A percentile compares a stretch with the other conserved stretches of the same genome.
These are phyloP conservation scores for Ascocoryne sarcoides DNA, from an alignment of 2,329 filamentous ascomycete genomes.

Conservation along the genomic window DNA sequence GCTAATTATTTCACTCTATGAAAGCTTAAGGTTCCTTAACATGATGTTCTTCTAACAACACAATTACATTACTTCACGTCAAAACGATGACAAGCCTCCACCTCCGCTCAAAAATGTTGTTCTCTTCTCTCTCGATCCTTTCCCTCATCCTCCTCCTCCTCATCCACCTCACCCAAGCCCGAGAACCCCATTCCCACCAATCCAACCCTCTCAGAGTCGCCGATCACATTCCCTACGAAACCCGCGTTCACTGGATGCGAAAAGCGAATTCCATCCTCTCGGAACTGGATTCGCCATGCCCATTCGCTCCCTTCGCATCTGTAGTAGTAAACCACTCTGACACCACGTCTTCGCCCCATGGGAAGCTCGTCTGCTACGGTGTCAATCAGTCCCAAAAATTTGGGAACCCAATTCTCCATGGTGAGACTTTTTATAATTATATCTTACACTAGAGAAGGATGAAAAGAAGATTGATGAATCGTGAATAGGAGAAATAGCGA, in stretches of 20 bases:
- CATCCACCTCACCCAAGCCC: slow-evolving; percentile 18
- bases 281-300: slow-evolving; percentile 38
- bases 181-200: not conserved
- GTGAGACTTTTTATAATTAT: no score
- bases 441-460: not conserved
- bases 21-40: no score
- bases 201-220: not conserved
- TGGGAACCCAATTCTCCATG: slow-evolving; percentile 46
- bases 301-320: slow-evolving; percentile 43
- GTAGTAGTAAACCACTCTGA: slow-evolving; percentile 47
- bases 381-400: slow-evolving; percentile 36
- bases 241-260: slow-evolving; percentile 44
- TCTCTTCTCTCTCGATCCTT: slow-evolving; percentile 19
- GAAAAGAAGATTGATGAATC: not conserved
- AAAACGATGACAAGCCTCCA: no score
- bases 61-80: no score
- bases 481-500: slow-evolving; percentile 40
- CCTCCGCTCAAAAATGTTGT: no score
- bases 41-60: no score
- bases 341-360: slow-evolving; percentile 27
- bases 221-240: slow-evolving; percentile 30
- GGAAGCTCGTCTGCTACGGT: slow-evolving; percentile 41
- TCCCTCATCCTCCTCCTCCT: slow-evolving; percentile 14
- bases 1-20: no score
- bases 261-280: slow-evolving; percentile 37